Evolutionary conservation across 345 rosid species (phyloP).

Genomic region (Linum lewisii): DNA sequence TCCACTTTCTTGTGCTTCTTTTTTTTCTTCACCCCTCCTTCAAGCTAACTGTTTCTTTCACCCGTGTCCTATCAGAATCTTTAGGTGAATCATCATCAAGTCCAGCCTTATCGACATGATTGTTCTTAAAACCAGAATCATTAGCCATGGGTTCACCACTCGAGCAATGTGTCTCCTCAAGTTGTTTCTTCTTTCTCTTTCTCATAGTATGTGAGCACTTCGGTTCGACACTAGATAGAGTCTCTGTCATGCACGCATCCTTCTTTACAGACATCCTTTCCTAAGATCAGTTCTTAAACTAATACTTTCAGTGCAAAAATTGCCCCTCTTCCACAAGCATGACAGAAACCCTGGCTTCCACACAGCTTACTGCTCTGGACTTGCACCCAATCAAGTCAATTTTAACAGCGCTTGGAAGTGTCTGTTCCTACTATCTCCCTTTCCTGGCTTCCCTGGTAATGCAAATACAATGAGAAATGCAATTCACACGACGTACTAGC

Average conservation of each 20-base stretch:
- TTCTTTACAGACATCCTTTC: slow-evolving; percentile 1
- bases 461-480: neutral
- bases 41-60: neutral
- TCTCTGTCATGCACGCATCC: neutral
- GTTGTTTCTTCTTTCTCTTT: slow-evolving; percentile 7
- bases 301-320: no score
- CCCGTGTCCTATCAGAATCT: neutral
- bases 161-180: neutral
- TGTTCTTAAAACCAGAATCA: neutral
- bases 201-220: slow-evolving; percentile 5
- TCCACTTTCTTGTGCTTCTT: neutral
- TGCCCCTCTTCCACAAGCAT: neutral
- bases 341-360: neutral
- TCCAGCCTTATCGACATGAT: slow-evolving; percentile 1
- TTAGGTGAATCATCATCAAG: slow-evolving; percentile 1
- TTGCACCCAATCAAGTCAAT: neutral
- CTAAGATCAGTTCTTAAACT: slow-evolving; percentile 1
- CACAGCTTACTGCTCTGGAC: neutral
- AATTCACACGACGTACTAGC: neutral
- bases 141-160: neutral
- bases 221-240: slow-evolving; percentile 5
- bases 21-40: neutral
- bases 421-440: no score
- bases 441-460: neutral
- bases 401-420: no score